A percentile compares a stretch with the other conserved stretches of the same genome.
phyloP scores from a whole-genome alignment of 2,329 filamentous ascomycete species.

The Elsinoe australis region DNA sequence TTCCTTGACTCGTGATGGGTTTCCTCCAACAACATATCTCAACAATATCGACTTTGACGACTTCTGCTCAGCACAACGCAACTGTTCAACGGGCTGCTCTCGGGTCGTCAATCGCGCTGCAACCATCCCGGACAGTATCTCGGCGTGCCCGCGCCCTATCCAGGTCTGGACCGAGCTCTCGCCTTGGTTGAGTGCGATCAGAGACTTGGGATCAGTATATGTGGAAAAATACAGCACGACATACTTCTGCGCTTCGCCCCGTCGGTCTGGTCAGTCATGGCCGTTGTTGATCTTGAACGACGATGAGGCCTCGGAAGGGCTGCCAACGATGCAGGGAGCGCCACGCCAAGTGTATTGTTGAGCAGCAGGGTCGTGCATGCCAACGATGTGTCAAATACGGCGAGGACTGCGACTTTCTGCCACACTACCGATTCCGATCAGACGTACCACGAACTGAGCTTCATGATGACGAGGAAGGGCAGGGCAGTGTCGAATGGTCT shows the following conservation, averaged over 20 bases:
- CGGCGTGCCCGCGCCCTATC: too few species aligned
- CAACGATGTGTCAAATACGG: conserved; percentile 22
- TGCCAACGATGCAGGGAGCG: conserved; percentile 23
- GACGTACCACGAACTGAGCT: conserved; percentile 5
- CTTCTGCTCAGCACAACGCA: too few species aligned
- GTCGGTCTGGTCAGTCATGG: too few species aligned
- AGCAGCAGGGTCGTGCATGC: conserved; percentile 20
- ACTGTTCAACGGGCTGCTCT: too few species aligned
- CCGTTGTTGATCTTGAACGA: not conserved
- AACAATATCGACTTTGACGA: not conserved
- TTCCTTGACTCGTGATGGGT: conserved; percentile 1
- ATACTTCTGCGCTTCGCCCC: too few species aligned
- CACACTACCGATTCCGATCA: conserved; percentile 22
- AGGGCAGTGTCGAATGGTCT: not conserved
- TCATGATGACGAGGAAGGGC: conserved; percentile 12
- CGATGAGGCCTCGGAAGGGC: conserved; percentile 24
- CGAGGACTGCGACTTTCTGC: conserved; percentile 22
- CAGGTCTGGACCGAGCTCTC: not conserved
- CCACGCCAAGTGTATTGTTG: conserved; percentile 23
- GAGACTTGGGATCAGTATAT: too few species aligned
- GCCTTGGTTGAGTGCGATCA: not conserved
- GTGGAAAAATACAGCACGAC: too few species aligned
- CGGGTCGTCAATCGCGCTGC: too few species aligned
- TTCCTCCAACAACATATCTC: not conserved
- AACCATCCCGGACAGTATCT: too few species aligned